phyloP scores from a whole-genome alignment of 1,284 basidiomycete genomes.

The Melanopsichium pennsylvanicum region DNA sequence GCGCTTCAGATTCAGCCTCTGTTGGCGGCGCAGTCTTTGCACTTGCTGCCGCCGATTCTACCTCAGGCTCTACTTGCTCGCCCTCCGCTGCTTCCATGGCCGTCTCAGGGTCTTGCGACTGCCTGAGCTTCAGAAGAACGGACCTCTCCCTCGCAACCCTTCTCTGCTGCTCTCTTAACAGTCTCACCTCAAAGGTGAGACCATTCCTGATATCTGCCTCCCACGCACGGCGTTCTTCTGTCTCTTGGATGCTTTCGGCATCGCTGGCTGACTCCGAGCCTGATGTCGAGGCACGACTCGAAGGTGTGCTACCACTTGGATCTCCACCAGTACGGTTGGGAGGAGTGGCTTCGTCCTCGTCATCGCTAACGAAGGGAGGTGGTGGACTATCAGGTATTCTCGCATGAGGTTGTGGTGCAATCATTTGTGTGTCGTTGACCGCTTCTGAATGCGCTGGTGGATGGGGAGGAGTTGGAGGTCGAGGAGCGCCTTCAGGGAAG shows the following conservation, averaged over 20 bases:
- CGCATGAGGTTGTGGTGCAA: conserved; percentile 32
- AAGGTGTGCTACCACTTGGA: background rate
- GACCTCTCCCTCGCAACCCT: conserved; percentile 42
- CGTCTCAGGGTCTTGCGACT: too few relatives aligned
- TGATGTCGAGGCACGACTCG: conserved; percentile 13
- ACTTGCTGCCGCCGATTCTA: background rate
- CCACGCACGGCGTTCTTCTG: conserved; percentile 44
- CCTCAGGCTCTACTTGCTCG: too few relatives aligned
- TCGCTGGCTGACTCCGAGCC: conserved; percentile 25
- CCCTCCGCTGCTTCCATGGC: background rate
- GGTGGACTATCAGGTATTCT: conserved; percentile 51
- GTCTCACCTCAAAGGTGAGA: conserved; percentile 35
- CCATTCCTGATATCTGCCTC: conserved; percentile 39
- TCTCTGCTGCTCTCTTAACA: conserved; percentile 41
- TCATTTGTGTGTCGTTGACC: conserved; percentile 26
- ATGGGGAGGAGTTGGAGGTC: conserved; percentile 32
- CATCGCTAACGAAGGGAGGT: conserved; percentile 52
- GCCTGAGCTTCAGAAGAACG: background rate
- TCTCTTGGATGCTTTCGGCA: conserved; percentile 15
- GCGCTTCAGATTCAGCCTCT: background rate
- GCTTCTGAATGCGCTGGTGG: conserved; percentile 33
- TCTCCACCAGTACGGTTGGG: too few relatives aligned
- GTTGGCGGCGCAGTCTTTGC: too few relatives aligned
- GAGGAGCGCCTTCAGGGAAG: conserved; percentile 43
- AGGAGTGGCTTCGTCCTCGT: conserved; percentile 17